Percentiles rank a stretch among this genome's conserved stretches.
These are phyloP conservation scores for Aspergillus avenaceus DNA, from an alignment of 495 filamentous ascomycete genomes.

Conservation along the genomic window DNA sequence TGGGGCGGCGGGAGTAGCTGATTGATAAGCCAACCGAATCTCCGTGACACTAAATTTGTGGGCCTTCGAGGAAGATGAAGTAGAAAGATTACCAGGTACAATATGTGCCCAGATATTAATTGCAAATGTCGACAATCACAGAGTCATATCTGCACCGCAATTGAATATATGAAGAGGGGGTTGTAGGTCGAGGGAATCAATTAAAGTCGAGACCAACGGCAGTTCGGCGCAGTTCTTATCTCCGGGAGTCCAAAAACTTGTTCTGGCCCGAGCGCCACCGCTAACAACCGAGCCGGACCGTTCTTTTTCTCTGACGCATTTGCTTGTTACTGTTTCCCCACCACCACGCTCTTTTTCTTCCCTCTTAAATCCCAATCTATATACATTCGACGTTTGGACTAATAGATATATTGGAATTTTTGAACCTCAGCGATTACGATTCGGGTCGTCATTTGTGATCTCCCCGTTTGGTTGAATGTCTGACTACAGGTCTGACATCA, in stretches of 20 bases:
- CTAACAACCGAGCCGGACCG: conserved; percentile 15
- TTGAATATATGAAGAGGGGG: not conserved
- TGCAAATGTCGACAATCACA: not conserved
- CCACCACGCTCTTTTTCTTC: not conserved
- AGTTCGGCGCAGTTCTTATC: conserved; percentile 18
- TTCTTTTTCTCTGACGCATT: conserved; percentile 18
- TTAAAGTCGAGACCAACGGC: not conserved
- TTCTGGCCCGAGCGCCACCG: conserved; percentile 20
- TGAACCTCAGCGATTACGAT: not conserved
- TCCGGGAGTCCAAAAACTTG: conserved; percentile 10
- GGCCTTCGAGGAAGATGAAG: not conserved
- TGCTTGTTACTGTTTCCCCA: not conserved
- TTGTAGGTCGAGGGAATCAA: not conserved
- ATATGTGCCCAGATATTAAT: not conserved
- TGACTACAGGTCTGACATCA: conserved; percentile 15
- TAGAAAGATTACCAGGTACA: not conserved
- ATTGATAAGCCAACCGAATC: conserved; percentile 34
- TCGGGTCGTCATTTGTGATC: not conserved
- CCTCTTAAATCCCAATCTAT: not conserved
- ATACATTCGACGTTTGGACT: not conserved
- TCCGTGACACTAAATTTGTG: too few relatives aligned
- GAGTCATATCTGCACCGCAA: not conserved
- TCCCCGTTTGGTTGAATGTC: conserved; percentile 20
- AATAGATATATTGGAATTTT: not conserved
- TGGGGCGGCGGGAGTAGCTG: conserved; percentile 4